Evolutionary conservation across 1,284 basidiomycete genomes (phyloP).

Genomic region (Malassezia japonica): DNA sequence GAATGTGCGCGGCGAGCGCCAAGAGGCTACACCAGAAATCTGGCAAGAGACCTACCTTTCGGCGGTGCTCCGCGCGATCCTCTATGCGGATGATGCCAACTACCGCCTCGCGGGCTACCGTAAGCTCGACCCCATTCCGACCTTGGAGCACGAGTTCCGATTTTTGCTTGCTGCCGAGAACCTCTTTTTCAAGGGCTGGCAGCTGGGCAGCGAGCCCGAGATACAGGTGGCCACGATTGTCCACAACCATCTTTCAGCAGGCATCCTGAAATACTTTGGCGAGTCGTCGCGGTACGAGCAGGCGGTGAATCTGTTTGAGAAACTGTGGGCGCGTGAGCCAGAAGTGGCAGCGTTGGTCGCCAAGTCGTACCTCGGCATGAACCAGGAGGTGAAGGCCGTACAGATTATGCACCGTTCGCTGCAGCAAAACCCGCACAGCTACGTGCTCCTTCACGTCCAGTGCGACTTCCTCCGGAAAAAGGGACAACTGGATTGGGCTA

Average conservation of each 20-base stretch:
- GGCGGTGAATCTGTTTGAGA: slow-evolving; percentile 90
- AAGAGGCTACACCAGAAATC: slow-evolving; percentile 79
- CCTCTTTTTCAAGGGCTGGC: slow-evolving; percentile 91
- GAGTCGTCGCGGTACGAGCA: slow-evolving; percentile 75
- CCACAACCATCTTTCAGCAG: slow-evolving; percentile 88
- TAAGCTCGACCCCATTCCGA: slow-evolving; percentile 87
- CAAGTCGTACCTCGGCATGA: slow-evolving; percentile 90
- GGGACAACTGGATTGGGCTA: slow-evolving; percentile 64
- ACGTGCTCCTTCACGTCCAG: slow-evolving; percentile 85
- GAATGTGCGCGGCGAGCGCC: slow-evolving; percentile 83
- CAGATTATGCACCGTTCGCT: slow-evolving; percentile 83
- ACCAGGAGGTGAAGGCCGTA: slow-evolving; percentile 90
- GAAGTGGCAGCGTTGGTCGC: slow-evolving; percentile 83
- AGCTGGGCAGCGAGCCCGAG: slow-evolving; percentile 93
- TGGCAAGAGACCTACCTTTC: slow-evolving; percentile 98
- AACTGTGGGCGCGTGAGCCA: slow-evolving; percentile 71
- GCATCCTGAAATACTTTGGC: slow-evolving; percentile 92
- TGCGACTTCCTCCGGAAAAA: slow-evolving; percentile 85
- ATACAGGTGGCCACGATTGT: slow-evolving; percentile 97
- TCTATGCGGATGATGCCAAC: slow-evolving; percentile 89
- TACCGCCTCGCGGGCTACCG: slow-evolving; percentile 87
- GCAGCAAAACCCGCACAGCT: slow-evolving; percentile 75
- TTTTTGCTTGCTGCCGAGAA: slow-evolving; percentile 86
- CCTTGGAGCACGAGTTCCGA: slow-evolving; percentile 73
- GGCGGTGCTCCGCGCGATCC: slow-evolving; percentile 75